Percentiles rank a stretch among this genome's conserved stretches.
phyloP scores from a whole-genome alignment of 139 green algal genomes.

The Tetradesmus lagerheimii region DNA sequence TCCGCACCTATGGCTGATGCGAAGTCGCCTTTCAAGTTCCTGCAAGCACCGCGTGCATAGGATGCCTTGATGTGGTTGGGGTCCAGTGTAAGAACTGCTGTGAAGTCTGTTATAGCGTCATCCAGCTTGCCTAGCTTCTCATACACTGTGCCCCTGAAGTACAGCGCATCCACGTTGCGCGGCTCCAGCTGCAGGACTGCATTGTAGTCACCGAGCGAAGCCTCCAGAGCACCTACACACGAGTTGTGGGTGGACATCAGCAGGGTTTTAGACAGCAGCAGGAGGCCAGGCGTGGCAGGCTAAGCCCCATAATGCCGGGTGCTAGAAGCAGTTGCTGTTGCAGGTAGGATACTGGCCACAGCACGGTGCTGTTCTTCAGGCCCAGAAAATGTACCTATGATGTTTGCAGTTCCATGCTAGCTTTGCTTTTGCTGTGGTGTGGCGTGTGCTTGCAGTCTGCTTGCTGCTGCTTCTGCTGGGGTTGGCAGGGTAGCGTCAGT shows the following conservation, averaged over 20 bases:
- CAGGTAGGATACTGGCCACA: too few species aligned
- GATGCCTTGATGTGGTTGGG: conserved; percentile 80
- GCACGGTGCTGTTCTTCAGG: too few species aligned
- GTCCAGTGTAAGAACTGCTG: conserved; percentile 70
- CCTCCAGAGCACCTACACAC: conserved; percentile 17
- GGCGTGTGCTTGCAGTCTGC: too few species aligned
- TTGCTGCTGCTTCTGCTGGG: too few species aligned
- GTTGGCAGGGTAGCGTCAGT: too few species aligned
- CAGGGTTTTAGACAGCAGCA: neutral
- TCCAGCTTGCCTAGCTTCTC: conserved; percentile 70
- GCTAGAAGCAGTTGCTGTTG: too few species aligned
- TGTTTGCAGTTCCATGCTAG: too few species aligned
- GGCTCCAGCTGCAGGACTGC: conserved; percentile 67
- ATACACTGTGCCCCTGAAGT: conserved; percentile 67
- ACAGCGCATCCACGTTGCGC: conserved; percentile 75
- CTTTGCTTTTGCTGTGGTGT: too few species aligned
- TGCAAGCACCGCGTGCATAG: conserved; percentile 79
- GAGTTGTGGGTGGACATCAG: neutral
- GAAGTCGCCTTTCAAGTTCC: conserved; percentile 77
- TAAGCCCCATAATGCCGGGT: too few species aligned
- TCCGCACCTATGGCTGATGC: conserved; percentile 73
- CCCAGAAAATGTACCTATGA: too few species aligned
- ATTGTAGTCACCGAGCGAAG: conserved; percentile 41
- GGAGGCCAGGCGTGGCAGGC: neutral
- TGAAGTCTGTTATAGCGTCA: conserved; percentile 75